phyloP scores from a whole-genome alignment of 441 rosid genomes.

The Geranium incanum region DNA sequence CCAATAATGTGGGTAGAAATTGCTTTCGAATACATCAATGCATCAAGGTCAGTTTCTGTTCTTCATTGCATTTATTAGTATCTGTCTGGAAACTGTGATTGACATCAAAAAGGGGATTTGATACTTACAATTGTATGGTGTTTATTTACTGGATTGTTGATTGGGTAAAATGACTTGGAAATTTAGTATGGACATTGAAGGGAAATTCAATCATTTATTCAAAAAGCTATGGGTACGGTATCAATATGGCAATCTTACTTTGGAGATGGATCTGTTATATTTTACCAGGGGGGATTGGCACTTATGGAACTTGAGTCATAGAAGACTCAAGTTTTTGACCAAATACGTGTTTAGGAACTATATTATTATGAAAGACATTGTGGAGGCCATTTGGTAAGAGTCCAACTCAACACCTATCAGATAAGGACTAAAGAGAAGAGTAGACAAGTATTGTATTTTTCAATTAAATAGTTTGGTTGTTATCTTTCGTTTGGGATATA shows the following conservation, averaged over 20 bases:
- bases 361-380: neutral
- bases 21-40: slow-evolving; percentile 99
- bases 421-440: no score
- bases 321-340: neutral
- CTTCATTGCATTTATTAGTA: slow-evolving; percentile 17
- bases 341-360: neutral
- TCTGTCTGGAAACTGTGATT: slow-evolving; percentile 17
- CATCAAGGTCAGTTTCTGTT: slow-evolving; percentile 59
- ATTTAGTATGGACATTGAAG: neutral
- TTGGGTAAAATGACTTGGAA: neutral
- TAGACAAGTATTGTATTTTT: no score
- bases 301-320: neutral
- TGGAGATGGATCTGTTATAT: neutral
- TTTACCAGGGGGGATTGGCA: neutral
- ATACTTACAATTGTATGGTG: neutral
- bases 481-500: no score
- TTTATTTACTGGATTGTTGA: neutral
- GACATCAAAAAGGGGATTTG: neutral
- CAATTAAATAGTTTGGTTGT: no score
- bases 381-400: neutral
- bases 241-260: neutral
- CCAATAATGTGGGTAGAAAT: slow-evolving; percentile 95
- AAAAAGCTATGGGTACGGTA: neutral
- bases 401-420: no score
- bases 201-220: neutral